Percentiles rank a stretch among this genome's conserved stretches.
Evolutionary conservation across 495 filamentous ascomycete species (phyloP).

Genomic region (Penicillium crystallinum): DNA sequence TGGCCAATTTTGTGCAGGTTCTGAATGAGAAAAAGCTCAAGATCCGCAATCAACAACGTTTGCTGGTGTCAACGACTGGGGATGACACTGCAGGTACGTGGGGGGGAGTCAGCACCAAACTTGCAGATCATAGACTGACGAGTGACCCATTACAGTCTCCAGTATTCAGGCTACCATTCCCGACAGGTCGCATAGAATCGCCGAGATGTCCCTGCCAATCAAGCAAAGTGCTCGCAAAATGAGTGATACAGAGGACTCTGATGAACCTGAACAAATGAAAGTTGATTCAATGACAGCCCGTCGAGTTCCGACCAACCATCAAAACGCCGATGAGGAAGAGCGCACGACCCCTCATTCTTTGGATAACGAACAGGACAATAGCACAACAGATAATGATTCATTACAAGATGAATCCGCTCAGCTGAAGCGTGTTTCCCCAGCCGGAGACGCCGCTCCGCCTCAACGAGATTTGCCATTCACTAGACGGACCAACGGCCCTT

Average conservation of each 20-base stretch:
- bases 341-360: conserved; percentile 29
- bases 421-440: conserved; percentile 3
- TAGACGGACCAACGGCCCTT: conserved; percentile 6
- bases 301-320: conserved; percentile 20
- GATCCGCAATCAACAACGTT: conserved; percentile 72
- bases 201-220: conserved; percentile 17
- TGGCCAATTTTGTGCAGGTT: conserved; percentile 65
- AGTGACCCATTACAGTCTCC: conserved; percentile 19
- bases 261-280: conserved; percentile 55
- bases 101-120: neutral
- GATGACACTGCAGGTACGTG: conserved; percentile 42
- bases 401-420: neutral
- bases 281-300: conserved; percentile 35
- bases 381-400: conserved; percentile 34
- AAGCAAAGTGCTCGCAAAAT: conserved; percentile 40
- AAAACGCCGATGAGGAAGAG: conserved; percentile 38
- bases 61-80: conserved; percentile 56
- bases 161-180: conserved; percentile 19
- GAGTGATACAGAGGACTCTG: conserved; percentile 23
- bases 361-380: conserved; percentile 39
- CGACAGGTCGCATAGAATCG: conserved; percentile 5
- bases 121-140: neutral
- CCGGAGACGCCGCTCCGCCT: conserved; percentile 25
- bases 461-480: conserved; percentile 38
- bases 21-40: conserved; percentile 91